Evolutionary conservation across 345 rosid genomes (phyloP).

Genomic region (Theobroma cacao): DNA sequence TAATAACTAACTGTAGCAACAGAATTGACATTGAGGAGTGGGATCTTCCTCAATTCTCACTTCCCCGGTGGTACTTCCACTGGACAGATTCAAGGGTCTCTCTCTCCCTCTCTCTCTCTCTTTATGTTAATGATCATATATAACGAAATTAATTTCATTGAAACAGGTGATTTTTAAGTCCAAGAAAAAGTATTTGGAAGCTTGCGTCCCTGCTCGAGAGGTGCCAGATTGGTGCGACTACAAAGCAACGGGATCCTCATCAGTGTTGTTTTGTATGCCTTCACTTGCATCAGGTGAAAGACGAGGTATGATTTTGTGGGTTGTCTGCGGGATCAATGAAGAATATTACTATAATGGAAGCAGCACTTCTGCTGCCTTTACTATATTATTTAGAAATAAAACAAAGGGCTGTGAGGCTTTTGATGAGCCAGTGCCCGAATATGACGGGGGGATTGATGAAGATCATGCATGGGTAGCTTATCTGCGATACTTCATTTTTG

Average conservation of each 20-base stretch:
- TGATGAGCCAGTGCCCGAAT: neutral
- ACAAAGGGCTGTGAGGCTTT: neutral
- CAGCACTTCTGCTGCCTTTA: neutral
- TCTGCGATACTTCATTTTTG: rapidly evolving
- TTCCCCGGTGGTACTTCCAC: no score
- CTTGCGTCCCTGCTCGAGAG: neutral
- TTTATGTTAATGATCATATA: neutral
- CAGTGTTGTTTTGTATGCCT: neutral
- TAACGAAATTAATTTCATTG: neutral
- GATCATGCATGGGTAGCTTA: neutral
- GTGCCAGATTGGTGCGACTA: neutral
- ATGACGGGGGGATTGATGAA: neutral
- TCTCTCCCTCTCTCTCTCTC: neutral
- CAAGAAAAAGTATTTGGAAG: neutral
- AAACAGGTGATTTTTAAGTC: neutral
- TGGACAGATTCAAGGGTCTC: neutral
- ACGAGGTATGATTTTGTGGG: neutral
- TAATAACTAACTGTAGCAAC: neutral
- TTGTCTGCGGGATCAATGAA: neutral
- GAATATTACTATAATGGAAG: neutral
- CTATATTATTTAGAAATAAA: neutral
- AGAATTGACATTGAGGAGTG: neutral
- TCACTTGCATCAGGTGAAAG: neutral
- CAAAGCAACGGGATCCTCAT: neutral
- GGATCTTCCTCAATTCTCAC: neutral